Evolutionary conservation across 495 filamentous ascomycete genomes (phyloP), one percentile per base, ranked within the genome.

Genomic region (Aspergillus baeticus): DNA sequence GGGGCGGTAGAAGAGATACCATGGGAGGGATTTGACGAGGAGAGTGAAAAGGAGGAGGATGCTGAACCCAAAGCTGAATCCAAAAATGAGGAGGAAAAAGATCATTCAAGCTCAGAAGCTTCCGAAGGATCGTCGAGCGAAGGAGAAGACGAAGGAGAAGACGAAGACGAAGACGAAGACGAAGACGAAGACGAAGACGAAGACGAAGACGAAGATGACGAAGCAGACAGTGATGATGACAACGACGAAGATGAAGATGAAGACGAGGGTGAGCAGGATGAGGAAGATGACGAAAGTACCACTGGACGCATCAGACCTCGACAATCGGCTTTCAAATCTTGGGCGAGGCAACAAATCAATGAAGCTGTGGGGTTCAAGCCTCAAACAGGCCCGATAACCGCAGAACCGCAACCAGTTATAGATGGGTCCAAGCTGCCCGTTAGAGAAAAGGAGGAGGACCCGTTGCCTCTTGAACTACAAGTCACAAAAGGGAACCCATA

Each of bases 281-380:
- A 63, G 7, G 64, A 71, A 10, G 68, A 68, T 0, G 67, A 69
- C 37, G 73, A 78, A 17, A 65, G 78, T 21, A 75, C 77, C 41
- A 45, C 50, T 22, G 46, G 36, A 33, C 69, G 61, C 52, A 74
- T 68, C 63, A 78, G 57, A 63, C 80, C 67, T 72, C 68, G 76
- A 53, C 63, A 75, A 23, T 79, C 86, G 18, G 91, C 92, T n/a
- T 98, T 98, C 78, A 97, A 97, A 71, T 78, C 84, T 11, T 98
- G 94, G 94, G 94, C 95, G 13, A 84, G 84, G 23, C 84, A 89
- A 59, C 88, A 92, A 67, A 83, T 92, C 48, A 95, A 96, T 64
- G 83, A 90, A 60, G 85, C 86, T 29, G 62, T 86, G 17, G 84
- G 82, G 10, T 87, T 87, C 63, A 76, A 72, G 8, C 84, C 85